These are phyloP conservation scores for Melampsora larici-populina DNA, from an alignment of 1,284 basidiomycete genomes.

Conservation along the genomic window DNA sequence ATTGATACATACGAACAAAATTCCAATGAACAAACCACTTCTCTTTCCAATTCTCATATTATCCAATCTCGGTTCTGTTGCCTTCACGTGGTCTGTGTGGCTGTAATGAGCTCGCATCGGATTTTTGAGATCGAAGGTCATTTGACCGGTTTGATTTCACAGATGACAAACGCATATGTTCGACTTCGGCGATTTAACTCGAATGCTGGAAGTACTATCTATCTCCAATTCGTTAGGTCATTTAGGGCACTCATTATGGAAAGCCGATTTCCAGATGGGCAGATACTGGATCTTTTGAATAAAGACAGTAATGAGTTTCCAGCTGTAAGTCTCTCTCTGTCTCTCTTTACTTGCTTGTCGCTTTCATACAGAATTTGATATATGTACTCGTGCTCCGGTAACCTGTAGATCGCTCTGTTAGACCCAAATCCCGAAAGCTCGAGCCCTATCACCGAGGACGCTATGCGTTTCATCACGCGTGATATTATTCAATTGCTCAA, in stretches of 20 bases:
- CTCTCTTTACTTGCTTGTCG: too few species aligned
- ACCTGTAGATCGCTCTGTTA: too few species aligned
- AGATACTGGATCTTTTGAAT: slow-evolving; percentile 39
- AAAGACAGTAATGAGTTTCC: not conserved
- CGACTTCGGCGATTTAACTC: slow-evolving; percentile 27
- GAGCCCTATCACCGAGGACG: too few species aligned
- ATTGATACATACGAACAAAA: not conserved
- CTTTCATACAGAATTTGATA: not conserved
- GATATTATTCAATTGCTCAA: slow-evolving; percentile 31
- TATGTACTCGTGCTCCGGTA: not conserved
- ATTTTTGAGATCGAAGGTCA: slow-evolving; percentile 34
- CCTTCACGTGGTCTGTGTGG: slow-evolving; percentile 34
- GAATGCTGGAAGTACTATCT: not conserved
- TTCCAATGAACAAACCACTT: too few species aligned
- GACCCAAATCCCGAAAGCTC: too few species aligned
- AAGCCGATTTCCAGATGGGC: slow-evolving; percentile 17
- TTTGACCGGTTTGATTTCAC: slow-evolving; percentile 15
- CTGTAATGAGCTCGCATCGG: slow-evolving; percentile 14
- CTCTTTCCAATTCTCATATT: too few species aligned
- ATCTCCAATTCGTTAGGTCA: slow-evolving; percentile 22
- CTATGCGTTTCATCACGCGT: slow-evolving; percentile 23
- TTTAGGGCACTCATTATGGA: slow-evolving; percentile 27
- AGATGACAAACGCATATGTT: slow-evolving; percentile 20
- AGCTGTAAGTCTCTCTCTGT: not conserved
- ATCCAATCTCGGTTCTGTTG: slow-evolving; percentile 17